A percentile compares a stretch with the other conserved stretches of the same genome.
phyloP scores from a whole-genome alignment of 805 yeast genomes.

The Wickerhamomyces subpelliculosus region DNA sequence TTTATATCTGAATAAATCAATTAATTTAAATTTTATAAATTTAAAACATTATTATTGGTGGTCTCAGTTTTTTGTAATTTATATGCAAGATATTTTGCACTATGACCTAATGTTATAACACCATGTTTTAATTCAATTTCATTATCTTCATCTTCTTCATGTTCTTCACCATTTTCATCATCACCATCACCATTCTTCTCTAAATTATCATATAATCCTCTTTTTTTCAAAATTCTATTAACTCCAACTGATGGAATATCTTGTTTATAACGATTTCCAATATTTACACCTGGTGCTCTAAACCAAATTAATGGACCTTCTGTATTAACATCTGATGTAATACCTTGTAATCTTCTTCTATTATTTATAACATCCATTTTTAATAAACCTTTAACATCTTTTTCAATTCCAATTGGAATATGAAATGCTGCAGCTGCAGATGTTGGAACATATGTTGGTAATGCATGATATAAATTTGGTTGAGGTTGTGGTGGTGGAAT shows the following conservation, averaged over 20 bases:
- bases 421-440: conserved; percentile 27
- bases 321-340: conserved; percentile 7
- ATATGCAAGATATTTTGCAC: conserved; percentile 67
- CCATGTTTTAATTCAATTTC: conserved; percentile 13
- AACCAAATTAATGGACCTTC: conserved; percentile 54
- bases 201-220: conserved; percentile 13
- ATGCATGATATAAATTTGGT: conserved; percentile 19
- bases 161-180: neutral
- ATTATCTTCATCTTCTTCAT: conserved; percentile 14
- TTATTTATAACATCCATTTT: conserved; percentile 27
- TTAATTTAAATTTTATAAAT: neutral
- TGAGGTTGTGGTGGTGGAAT: conserved; percentile 6
- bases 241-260: conserved; percentile 6
- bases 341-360: conserved; percentile 19
- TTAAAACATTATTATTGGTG: neutral
- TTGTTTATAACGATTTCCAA: conserved; percentile 32
- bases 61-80: conserved; percentile 25
- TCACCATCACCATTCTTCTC: conserved; percentile 49
- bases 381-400: conserved; percentile 18
- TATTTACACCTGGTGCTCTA: conserved; percentile 54
- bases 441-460: conserved; percentile 18
- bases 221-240: conserved; percentile 13
- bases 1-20: neutral
- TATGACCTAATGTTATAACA: conserved; percentile 52
- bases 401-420: conserved; percentile 19